Conservation (phyloP, 2,329 filamentous ascomycete species). For the Aspergillus oerlinghausenensis region DNA sequence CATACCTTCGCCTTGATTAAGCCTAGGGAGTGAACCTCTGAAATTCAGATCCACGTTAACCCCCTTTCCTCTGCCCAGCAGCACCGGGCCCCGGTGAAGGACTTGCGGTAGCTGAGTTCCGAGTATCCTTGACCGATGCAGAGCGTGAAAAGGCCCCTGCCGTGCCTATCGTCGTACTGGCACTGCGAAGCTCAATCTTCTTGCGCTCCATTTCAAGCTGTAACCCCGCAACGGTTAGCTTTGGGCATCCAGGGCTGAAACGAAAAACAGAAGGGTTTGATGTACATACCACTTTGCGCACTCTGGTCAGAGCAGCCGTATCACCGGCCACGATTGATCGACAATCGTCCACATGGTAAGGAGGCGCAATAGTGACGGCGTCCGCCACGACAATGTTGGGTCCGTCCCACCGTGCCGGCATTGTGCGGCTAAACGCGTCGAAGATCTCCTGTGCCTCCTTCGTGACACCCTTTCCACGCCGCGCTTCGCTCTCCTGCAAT, state of each 20-base stretch:
- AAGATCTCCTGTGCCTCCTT: conserved; percentile 61
- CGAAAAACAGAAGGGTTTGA: neutral
- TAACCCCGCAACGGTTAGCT: neutral
- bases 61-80: conserved; percentile 28
- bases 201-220: conserved; percentile 47
- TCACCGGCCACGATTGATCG: conserved; percentile 37
- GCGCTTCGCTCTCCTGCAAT: conserved; percentile 54
- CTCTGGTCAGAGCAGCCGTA: conserved; percentile 39
- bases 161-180: conserved; percentile 35
- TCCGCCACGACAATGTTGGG: conserved; percentile 58
- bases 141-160: conserved; percentile 23
- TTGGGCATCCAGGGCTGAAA: neutral
- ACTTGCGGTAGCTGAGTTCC: conserved; percentile 10
- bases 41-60: conserved; percentile 13
- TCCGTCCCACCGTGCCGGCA: conserved; percentile 57
- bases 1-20: neutral
- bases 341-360: conserved; percentile 56
- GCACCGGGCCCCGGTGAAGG: conserved; percentile 20
- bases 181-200: conserved; percentile 43
- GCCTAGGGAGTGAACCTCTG: neutral
- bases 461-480: conserved; percentile 57
- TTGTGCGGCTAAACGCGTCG: conserved; percentile 57
- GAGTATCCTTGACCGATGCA: conserved; percentile 8
- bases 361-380: conserved; percentile 54
- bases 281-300: conserved; percentile 46